A percentile compares a stretch with the other conserved stretches of the same genome.
phyloP scores from a whole-genome alignment of 177 flowering plant genomes.

The Telopea speciosissima region DNA sequence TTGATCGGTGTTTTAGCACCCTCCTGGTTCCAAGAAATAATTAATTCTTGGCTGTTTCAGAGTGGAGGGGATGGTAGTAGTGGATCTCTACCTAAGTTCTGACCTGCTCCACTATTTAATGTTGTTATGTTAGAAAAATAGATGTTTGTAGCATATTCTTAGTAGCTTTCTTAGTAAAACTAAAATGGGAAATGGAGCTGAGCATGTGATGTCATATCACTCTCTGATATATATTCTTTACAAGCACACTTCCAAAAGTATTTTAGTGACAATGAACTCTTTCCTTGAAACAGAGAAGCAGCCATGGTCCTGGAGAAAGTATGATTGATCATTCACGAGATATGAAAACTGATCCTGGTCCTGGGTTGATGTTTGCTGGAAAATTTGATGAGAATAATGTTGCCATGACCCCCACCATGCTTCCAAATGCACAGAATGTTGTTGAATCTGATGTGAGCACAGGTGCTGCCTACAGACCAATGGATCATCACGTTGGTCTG shows the following conservation, averaged over 20 bases:
- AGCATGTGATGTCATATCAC: background rate
- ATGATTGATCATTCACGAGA: conserved; percentile 41
- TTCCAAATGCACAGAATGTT: conserved; percentile 37
- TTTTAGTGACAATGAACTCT: background rate
- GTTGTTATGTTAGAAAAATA: too few species aligned
- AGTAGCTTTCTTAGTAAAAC: background rate
- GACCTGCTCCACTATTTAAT: too few species aligned
- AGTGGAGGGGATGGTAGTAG: background rate
- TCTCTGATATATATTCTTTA: too few species aligned
- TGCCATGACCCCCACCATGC: conserved; percentile 36
- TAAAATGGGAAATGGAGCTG: background rate
- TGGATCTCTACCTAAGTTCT: background rate
- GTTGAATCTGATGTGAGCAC: conserved; percentile 38
- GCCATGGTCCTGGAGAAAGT: conserved; percentile 57
- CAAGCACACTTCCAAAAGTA: background rate
- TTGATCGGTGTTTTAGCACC: too few species aligned
- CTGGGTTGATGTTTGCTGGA: conserved; percentile 41
- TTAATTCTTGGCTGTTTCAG: too few species aligned
- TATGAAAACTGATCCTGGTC: conserved; percentile 43
- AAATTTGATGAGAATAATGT: conserved; percentile 52
- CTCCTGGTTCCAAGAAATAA: background rate
- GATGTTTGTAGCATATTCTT: background rate
- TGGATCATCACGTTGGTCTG: conserved; percentile 42
- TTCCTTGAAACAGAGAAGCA: conserved; percentile 53
- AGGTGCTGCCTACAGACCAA: conserved; percentile 31